phyloP scores from a whole-genome alignment of 2,329 filamentous ascomycete species.

The Trichophyton mentagrophytes region DNA sequence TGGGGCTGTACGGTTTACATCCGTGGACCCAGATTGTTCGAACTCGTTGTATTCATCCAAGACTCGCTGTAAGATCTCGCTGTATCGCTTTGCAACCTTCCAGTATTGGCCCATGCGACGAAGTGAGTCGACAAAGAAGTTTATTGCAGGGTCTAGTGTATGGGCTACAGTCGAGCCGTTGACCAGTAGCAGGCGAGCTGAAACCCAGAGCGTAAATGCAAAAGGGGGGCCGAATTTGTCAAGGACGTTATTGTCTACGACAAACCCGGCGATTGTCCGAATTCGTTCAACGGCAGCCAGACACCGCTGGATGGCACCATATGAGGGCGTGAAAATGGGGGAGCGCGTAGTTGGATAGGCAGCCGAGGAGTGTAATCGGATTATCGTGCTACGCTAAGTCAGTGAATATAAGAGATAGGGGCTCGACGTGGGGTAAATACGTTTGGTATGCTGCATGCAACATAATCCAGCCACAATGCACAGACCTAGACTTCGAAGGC shows the following conservation, averaged over 20 bases:
- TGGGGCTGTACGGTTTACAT: constrained; percentile 61
- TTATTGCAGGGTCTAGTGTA: constrained; percentile 65
- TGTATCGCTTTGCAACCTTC: constrained; percentile 76
- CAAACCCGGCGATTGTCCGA: constrained; percentile 63
- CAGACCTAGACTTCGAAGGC: constrained; percentile 49
- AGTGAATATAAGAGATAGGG: neutral
- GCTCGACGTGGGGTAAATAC: constrained; percentile 29
- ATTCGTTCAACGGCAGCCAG: constrained; percentile 74
- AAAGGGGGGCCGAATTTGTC: constrained; percentile 78
- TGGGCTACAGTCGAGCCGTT: constrained; percentile 83
- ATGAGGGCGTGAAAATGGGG: constrained; percentile 78
- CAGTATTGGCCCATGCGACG: constrained; percentile 70
- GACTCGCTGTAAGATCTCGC: constrained; percentile 63
- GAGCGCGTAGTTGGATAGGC: constrained; percentile 84
- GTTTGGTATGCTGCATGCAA: constrained; percentile 83
- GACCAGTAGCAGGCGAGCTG: constrained; percentile 71
- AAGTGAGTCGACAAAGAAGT: constrained; percentile 70
- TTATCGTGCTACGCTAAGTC: constrained; percentile 49
- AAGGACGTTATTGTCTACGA: constrained; percentile 60
- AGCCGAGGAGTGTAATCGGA: constrained; percentile 80
- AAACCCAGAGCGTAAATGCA: constrained; percentile 86
- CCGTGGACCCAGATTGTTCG: constrained; percentile 39
- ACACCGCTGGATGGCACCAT: constrained; percentile 71
- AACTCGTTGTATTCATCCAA: constrained; percentile 75
- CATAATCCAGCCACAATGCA: constrained; percentile 81